phyloP scores from a whole-genome alignment of 306 rosid genomes.

The Rubus parviflorus region DNA sequence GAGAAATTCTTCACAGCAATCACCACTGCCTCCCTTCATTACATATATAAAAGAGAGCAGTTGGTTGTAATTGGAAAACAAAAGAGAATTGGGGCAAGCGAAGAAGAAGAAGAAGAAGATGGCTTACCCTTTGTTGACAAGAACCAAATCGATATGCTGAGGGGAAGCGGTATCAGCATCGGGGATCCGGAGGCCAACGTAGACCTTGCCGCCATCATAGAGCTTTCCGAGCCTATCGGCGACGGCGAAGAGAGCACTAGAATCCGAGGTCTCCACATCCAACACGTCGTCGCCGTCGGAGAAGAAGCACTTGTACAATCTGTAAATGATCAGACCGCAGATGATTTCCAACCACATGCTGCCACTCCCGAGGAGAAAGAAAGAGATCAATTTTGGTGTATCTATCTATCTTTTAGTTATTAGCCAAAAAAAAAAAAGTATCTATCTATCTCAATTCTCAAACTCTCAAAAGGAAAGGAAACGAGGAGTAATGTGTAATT shows the following conservation, averaged over 20 bases:
- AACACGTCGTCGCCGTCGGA: conserved; percentile 54
- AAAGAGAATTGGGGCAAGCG: no score
- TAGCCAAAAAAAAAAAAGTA: no score
- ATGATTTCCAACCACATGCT: conserved; percentile 69
- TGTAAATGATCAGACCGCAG: conserved; percentile 61
- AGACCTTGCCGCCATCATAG: conserved; percentile 62
- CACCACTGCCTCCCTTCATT: conserved; percentile 56
- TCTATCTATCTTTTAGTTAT: no score
- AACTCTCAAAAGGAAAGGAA: no score
- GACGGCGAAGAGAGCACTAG: conserved; percentile 61
- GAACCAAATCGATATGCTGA: conserved; percentile 74
- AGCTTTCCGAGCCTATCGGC: conserved; percentile 71
- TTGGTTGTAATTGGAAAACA: neutral
- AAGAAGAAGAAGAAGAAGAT: no score
- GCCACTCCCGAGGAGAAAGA: no score
- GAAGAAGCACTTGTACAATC: conserved; percentile 47
- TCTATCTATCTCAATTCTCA: no score
- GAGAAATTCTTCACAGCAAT: conserved; percentile 70
- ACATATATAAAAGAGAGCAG: neutral
- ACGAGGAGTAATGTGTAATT: no score
- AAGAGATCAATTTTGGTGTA: no score
- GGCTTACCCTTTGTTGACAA: conserved; percentile 55
- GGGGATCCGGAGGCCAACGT: conserved; percentile 85
- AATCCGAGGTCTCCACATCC: conserved; percentile 64
- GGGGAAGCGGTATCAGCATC: conserved; percentile 77